phyloP scores from a whole-genome alignment of 176 grass and related monocot species.

The Lolium rigidum region DNA sequence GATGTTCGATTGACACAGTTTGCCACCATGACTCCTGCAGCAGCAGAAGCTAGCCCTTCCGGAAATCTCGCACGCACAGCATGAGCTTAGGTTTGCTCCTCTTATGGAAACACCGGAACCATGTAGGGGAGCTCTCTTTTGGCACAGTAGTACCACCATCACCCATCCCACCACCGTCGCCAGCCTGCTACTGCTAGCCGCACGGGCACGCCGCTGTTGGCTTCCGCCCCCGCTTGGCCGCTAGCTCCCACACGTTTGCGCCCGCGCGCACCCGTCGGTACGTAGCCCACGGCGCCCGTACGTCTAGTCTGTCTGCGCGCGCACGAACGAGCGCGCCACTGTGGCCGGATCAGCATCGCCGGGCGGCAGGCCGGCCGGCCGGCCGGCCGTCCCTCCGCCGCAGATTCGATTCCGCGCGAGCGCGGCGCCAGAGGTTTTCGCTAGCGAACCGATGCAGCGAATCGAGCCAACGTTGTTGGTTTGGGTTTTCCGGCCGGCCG shows the following conservation, averaged over 20 bases:
- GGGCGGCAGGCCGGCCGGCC: not conserved
- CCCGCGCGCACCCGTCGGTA: not conserved
- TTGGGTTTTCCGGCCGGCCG: too few relatives aligned
- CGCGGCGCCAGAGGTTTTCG: not conserved
- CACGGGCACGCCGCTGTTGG: not conserved
- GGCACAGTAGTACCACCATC: not conserved
- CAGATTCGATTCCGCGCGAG: not conserved
- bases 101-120: slow-evolving; percentile 27
- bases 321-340: not conserved
- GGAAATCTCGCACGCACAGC: not conserved
- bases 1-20: too few relatives aligned
- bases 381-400: not conserved
- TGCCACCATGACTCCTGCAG: too few relatives aligned
- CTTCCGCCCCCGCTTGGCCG: not conserved
- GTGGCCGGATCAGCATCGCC: not conserved
- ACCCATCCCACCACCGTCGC: not conserved
- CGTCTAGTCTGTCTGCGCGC: not conserved
- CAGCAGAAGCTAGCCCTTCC: too few relatives aligned
- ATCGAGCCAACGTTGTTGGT: too few relatives aligned
- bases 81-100: slow-evolving; percentile 2
- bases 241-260: not conserved
- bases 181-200: not conserved
- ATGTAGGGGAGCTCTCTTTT: not conserved
- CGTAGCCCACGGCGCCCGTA: not conserved
- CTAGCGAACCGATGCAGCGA: too few relatives aligned